Base-by-base conservation (phyloP, 345 rosid genomes). In the Viola odorata region DNA sequence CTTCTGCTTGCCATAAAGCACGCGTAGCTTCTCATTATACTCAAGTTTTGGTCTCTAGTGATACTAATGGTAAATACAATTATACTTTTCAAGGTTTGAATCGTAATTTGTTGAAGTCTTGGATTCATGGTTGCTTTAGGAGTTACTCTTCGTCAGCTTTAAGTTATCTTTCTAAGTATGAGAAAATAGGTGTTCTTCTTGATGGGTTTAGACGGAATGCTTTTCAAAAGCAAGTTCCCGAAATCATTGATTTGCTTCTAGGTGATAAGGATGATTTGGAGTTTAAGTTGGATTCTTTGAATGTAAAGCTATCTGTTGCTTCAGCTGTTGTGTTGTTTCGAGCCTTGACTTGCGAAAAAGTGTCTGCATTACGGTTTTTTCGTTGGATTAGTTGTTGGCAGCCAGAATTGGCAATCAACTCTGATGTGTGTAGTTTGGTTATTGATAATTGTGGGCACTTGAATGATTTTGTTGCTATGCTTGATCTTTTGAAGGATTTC, bases 371-470 rank as follows among this genome's bases (percentile, higher is more conserved):
- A 51, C 67, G 70, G 36, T 84, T 81, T 66, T 73, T 79, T 65
- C 41, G 44, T 54, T 84, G 85, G 85, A 36, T 75, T 45, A 61
- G 56, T 37, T 6, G 14, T 6, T 58, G 50, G 15, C 68, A 59
- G 49, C 85, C 82, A 1, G 64, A 66, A 47, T 64, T 70, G 57
- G 58, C 36, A 23, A 1, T 47, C 45, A 52, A 76, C 56, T 67
- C 70, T 56, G 76, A 74, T 14, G 52, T 78, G 37, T 78, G 78
- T 65, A 76, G 83, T 68, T 71, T 84, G 53, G 67, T 75, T 47
- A 45, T 84, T 65, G 75, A 75, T 69, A 84, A 84, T 69, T 81
- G 88, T 12, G 88, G 85, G 54, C 67, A 68, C 44, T 68, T 73
- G 54, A 71, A 69, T 61, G 77, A 84, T 75, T 71, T 65, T 12